These are phyloP conservation scores for Zizania palustris DNA, from an alignment of 202 grass and related monocot species.

Conservation along the genomic window DNA sequence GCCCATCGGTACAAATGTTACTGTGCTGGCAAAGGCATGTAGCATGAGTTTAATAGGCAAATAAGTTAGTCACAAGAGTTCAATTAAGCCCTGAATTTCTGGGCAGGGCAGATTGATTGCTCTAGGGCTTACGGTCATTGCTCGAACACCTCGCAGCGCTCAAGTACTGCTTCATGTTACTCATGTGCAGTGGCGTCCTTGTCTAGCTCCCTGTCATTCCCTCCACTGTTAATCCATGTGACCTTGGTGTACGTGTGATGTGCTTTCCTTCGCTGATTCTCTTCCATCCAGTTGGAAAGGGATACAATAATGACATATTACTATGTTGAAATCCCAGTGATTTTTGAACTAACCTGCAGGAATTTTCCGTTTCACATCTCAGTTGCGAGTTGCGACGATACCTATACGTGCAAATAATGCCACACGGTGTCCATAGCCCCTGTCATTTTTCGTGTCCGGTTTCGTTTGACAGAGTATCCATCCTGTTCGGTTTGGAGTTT, in stretches of 20 bases:
- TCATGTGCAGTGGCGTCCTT: constrained; percentile 25
- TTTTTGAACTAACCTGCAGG: no score
- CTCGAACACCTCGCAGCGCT: background rate
- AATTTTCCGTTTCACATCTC: no score
- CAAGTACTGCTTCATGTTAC: constrained; percentile 12
- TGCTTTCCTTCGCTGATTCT: background rate
- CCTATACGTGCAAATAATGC: no score
- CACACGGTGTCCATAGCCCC: no score
- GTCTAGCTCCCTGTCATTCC: constrained; percentile 31
- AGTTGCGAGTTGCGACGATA: no score
- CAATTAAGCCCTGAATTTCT: constrained; percentile 23
- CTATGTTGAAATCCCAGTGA: no score
- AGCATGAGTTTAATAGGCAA: constrained; percentile 7
- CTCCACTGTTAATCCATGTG: constrained; percentile 42
- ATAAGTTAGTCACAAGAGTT: background rate
- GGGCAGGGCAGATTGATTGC: constrained; percentile 27
- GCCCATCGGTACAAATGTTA: background rate
- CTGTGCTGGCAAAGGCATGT: constrained; percentile 12
- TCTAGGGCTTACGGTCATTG: constrained; percentile 31
- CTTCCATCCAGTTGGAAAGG: background rate
- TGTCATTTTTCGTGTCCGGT: no score
- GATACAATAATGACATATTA: background rate
- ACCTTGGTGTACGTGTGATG: background rate
- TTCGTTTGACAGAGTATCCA: no score
- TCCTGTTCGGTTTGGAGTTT: no score